Base-by-base conservation (phyloP, 352 stramenopile species). In the Pythium sukuiense region DNA sequence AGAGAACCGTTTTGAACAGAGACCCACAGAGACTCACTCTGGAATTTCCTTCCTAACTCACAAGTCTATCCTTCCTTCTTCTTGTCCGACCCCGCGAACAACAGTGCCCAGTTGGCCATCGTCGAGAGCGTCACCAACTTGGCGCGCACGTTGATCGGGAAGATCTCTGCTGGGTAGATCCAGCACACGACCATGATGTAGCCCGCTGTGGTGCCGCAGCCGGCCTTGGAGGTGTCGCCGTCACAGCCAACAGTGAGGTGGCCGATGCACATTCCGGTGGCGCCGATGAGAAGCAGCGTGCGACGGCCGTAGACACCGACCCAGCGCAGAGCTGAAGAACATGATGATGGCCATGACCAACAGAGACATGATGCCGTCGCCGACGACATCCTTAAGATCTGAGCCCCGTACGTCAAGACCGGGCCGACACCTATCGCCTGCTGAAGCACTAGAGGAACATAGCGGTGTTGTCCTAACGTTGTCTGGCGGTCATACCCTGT, bases 131-230 rank as follows among this genome's bases (percentile, higher is more conserved):
- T 77, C 30, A 86, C 71, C 3, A 76, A 77, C 32, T 73, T 78
- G 53, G 69, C 69, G 20, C 81, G 79, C 14, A 78, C 65, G 59
- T 76, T 67, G 41, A 89, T 54, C 16, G 77, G 74, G 60, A 88
- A 88, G 65, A 86, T 84, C 65, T 89, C 81, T 12, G 77, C 59
- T 1, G 81, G 77, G 46, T 87, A 85, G 26, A 87, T 80, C 81
- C 81, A 89, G 55, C 77, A 76, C 9, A 87, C 60, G 26, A 88
- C 71, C 30, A 88, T 76, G 18, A 76, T 58, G 60, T 76, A 73
- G 2, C 65, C 77, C 6, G 76, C 56, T 3, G 26, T 27, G 11
- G 50, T 65, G 14, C 32, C 56, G 29, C 76, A 80, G 9, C 61
- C 49, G 2, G 71, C 54, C 55, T 70, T 43, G 5, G 72, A 53